A percentile compares a stretch with the other conserved stretches of the same genome.
Conservation (phyloP, 2,329 filamentous ascomycete species). For the Sphaceloma murrayae region DNA sequence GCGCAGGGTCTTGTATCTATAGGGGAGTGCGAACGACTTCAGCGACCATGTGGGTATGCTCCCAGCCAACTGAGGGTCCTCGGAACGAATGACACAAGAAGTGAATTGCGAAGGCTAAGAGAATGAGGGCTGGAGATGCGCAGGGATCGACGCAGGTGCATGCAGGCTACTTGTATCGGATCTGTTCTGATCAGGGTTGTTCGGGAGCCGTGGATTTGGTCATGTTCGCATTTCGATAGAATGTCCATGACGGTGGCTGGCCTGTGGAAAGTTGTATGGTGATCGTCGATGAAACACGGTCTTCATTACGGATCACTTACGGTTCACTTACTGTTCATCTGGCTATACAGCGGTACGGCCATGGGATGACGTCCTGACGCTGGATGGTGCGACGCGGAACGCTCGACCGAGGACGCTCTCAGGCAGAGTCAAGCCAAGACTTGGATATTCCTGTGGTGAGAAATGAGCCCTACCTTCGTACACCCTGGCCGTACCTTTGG, state of each 20-base stretch:
- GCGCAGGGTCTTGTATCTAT: not conserved
- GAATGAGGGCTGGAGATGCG: constrained; percentile 12
- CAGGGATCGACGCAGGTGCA: constrained; percentile 11
- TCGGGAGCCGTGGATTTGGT: not conserved
- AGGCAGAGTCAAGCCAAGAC: not conserved
- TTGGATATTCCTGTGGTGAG: not conserved
- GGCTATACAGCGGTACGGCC: constrained; percentile 1
- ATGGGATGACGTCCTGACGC: constrained; percentile 9
- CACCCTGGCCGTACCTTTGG: not conserved
- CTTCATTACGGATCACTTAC: constrained; percentile 6
- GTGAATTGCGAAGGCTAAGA: constrained; percentile 14
- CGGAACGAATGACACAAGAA: constrained; percentile 5
- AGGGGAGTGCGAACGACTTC: not conserved
- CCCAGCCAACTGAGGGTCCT: constrained; percentile 12
- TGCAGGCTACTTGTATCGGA: constrained; percentile 15
- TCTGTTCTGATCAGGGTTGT: constrained; percentile 6
- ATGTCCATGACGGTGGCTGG: constrained; percentile 1
- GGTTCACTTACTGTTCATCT: too few species aligned
- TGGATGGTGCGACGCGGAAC: constrained; percentile 9
- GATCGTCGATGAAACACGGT: constrained; percentile 15
- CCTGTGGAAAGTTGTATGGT: constrained; percentile 12
- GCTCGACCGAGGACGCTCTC: not conserved
- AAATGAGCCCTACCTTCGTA: constrained; percentile 7
- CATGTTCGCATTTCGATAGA: not conserved
- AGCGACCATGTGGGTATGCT: not conserved